Evolutionary conservation across 768 basidiomycete genomes (phyloP).

Genomic region (Rhizopogon vulgaris): DNA sequence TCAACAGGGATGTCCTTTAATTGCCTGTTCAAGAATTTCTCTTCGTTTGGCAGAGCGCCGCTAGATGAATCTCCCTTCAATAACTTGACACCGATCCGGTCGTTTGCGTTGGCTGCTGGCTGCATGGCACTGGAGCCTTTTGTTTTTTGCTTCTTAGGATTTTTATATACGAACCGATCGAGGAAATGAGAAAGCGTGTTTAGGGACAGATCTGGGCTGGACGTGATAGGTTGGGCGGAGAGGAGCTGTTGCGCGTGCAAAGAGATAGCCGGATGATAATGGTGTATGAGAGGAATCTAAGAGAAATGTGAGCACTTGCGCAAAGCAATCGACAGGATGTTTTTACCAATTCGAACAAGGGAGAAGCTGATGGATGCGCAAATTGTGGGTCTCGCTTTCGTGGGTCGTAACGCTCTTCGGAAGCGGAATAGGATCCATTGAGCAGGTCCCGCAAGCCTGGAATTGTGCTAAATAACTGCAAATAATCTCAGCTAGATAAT

Average conservation of each 20-base stretch:
- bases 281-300: conserved; percentile 72
- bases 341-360: conserved; percentile 88
- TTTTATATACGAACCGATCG: conserved; percentile 95
- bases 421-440: conserved; percentile 25
- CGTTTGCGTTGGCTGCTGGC: conserved; percentile 68
- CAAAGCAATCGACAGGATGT: not conserved
- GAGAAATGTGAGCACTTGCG: not conserved
- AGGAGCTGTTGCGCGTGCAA: conserved; percentile 85
- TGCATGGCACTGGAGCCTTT: conserved; percentile 95
- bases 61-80: conserved; percentile 51
- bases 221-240: conserved; percentile 63
- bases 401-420: conserved; percentile 60
- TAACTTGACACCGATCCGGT: conserved; percentile 64
- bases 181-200: conserved; percentile 95
- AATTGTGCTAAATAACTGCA: conserved; percentile 44
- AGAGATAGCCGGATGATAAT: conserved; percentile 88
- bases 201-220: conserved; percentile 81
- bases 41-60: conserved; percentile 60
- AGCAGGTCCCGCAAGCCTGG: conserved; percentile 42
- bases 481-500: not conserved
- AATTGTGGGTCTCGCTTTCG: conserved; percentile 87
- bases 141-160: conserved; percentile 70
- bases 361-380: conserved; percentile 71
- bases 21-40: conserved; percentile 63
- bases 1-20: conserved; percentile 78